These are phyloP conservation scores for Forsythia suspensa DNA, from an alignment of 257 asterid species.

Conservation along the genomic window DNA sequence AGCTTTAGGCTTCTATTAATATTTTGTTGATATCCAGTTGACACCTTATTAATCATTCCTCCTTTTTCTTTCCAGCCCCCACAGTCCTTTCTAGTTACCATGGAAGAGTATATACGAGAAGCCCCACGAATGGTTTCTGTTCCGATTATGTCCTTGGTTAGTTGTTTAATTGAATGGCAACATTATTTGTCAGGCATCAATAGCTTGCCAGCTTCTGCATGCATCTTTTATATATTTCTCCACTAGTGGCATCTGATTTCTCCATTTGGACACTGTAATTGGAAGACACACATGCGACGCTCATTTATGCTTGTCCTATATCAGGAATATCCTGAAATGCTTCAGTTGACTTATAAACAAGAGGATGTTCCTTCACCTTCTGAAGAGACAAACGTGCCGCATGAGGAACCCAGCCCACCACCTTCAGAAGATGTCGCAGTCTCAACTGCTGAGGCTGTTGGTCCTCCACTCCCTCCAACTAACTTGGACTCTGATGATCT, in stretches of 20 bases:
- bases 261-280: neutral
- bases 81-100: slow-evolving; percentile 53
- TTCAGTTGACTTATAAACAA: slow-evolving; percentile 89
- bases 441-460: slow-evolving; percentile 46
- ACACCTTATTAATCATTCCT: neutral
- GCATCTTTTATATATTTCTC: neutral
- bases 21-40: slow-evolving; percentile 16
- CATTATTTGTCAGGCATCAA: neutral
- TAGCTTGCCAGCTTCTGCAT: neutral
- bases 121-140: slow-evolving; percentile 58
- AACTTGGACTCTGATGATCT: slow-evolving; percentile 73
- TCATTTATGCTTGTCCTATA: slow-evolving; percentile 14
- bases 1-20: slow-evolving; percentile 1
- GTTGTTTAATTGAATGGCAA: slow-evolving; percentile 2
- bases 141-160: slow-evolving; percentile 45
- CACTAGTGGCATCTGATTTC: neutral
- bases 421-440: slow-evolving; percentile 47
- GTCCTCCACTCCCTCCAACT: slow-evolving; percentile 48
- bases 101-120: slow-evolving; percentile 59
- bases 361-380: slow-evolving; percentile 67
- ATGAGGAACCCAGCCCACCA: slow-evolving; percentile 50
- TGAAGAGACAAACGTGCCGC: slow-evolving; percentile 51
- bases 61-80: slow-evolving; percentile 42
- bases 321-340: slow-evolving; percentile 95
- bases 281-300: slow-evolving; percentile 8